phyloP scores from a whole-genome alignment of 306 rosid species.

The Prinsepia uniflora region DNA sequence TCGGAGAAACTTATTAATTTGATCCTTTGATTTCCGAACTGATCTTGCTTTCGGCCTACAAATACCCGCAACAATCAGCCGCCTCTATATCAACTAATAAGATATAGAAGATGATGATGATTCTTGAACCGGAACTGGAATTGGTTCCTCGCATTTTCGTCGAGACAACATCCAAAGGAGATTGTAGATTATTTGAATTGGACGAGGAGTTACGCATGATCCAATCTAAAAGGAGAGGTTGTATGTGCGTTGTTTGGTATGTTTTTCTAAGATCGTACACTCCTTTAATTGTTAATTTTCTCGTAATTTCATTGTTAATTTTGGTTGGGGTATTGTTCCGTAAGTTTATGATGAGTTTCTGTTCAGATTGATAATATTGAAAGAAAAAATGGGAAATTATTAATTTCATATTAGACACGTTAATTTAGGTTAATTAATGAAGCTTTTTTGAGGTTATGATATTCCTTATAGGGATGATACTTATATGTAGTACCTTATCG shows the following conservation, averaged over 20 bases:
- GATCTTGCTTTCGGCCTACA: too few relatives aligned
- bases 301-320: background rate
- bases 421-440: too few relatives aligned
- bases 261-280: background rate
- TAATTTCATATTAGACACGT: too few relatives aligned
- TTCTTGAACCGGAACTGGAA: slow-evolving; percentile 14
- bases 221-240: background rate
- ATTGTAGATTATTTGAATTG: slow-evolving; percentile 3
- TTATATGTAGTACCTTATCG: too few relatives aligned
- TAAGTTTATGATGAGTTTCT: background rate
- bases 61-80: background rate
- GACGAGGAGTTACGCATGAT: background rate
- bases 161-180: background rate
- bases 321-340: background rate
- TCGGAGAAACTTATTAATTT: background rate
- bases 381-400: background rate
- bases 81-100: too few relatives aligned
- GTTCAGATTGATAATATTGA: background rate
- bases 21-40: too few relatives aligned
- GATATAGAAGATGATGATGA: background rate
- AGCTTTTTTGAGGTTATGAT: too few relatives aligned
- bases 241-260: background rate
- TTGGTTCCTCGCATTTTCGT: slow-evolving; percentile 6
- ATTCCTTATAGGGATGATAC: too few relatives aligned
- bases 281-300: background rate